Percentiles rank a stretch among this genome's conserved stretches.
phyloP scores from a whole-genome alignment of 1,139 yeast genomes.

The Candida pseudocylindracea region DNA sequence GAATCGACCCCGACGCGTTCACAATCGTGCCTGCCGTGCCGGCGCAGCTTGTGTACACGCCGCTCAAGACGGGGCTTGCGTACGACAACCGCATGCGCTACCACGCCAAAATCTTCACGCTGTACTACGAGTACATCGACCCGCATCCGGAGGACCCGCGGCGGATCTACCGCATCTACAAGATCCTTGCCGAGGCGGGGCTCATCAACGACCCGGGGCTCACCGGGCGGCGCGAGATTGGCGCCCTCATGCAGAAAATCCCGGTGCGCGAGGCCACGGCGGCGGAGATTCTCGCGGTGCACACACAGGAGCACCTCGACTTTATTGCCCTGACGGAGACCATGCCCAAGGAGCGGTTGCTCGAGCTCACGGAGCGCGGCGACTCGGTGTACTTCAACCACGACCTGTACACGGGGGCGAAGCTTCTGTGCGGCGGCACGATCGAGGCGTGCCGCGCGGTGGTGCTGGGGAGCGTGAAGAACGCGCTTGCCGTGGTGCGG shows the following conservation, averaged over 20 bases:
- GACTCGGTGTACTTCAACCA: slow-evolving; percentile 92
- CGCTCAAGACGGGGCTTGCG: slow-evolving; percentile 78
- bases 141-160: slow-evolving; percentile 99
- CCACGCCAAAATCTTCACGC: slow-evolving; percentile 85
- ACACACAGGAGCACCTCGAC: slow-evolving; percentile 57
- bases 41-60: slow-evolving; percentile 40
- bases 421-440: slow-evolving; percentile 88
- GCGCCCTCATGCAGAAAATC: slow-evolving; percentile 73
- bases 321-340: slow-evolving; percentile 55
- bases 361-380: slow-evolving; percentile 75
- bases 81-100: slow-evolving; percentile 96
- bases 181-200: slow-evolving; percentile 87
- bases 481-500: slow-evolving; percentile 83
- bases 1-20: background rate
- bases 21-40: slow-evolving; percentile 24
- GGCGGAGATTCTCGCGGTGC: slow-evolving; percentile 77
- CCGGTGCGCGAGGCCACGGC: slow-evolving; percentile 78
- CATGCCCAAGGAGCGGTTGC: slow-evolving; percentile 58
- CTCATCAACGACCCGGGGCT: slow-evolving; percentile 62
- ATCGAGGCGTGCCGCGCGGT: slow-evolving; percentile 95
- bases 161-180: slow-evolving; percentile 81
- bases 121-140: slow-evolving; percentile 83
- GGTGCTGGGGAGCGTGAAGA: slow-evolving; percentile 77
- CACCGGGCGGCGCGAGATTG: slow-evolving; percentile 63
- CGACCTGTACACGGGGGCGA: slow-evolving; percentile 74